Percentiles rank a stretch among this genome's conserved stretches.
phyloP scores from a whole-genome alignment of 1,139 yeast species.

The Suhomyces taliae region DNA sequence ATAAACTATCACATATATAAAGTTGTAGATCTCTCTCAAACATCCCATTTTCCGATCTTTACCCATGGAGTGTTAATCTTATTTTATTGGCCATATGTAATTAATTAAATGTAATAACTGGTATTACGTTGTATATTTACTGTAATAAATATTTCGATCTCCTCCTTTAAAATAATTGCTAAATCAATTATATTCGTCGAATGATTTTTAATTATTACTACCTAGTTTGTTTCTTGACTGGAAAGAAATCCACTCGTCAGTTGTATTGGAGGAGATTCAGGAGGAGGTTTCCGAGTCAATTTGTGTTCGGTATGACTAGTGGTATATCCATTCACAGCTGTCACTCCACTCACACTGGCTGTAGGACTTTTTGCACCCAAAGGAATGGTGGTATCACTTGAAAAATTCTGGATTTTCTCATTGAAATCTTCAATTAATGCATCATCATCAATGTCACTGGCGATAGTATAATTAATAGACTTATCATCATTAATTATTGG shows the following conservation, averaged over 20 bases:
- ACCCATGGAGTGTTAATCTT: too few relatives aligned
- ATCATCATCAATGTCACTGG: slow-evolving; percentile 9
- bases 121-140: too few relatives aligned
- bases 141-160: too few relatives aligned
- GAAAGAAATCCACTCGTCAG: not conserved
- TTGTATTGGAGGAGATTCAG: slow-evolving; percentile 19
- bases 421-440: slow-evolving; percentile 6
- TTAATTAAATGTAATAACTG: too few relatives aligned
- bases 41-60: too few relatives aligned
- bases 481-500: slow-evolving; percentile 1
- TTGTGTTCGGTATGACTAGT: not conserved
- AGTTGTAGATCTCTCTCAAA: too few relatives aligned
- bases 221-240: too few relatives aligned
- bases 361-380: slow-evolving; percentile 3
- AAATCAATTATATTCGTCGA: too few relatives aligned
- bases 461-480: slow-evolving; percentile 2
- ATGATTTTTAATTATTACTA: too few relatives aligned
- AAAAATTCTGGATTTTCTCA: slow-evolving; percentile 7
- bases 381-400: slow-evolving; percentile 4
- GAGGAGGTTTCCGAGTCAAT: slow-evolving; percentile 16
- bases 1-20: not conserved
- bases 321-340: not conserved
- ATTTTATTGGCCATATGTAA: too few relatives aligned
- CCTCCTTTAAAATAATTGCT: too few relatives aligned
- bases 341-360: slow-evolving; percentile 6